phyloP scores from a whole-genome alignment of 2,329 filamentous ascomycete genomes.

The Hypoxylon sp. region DNA sequence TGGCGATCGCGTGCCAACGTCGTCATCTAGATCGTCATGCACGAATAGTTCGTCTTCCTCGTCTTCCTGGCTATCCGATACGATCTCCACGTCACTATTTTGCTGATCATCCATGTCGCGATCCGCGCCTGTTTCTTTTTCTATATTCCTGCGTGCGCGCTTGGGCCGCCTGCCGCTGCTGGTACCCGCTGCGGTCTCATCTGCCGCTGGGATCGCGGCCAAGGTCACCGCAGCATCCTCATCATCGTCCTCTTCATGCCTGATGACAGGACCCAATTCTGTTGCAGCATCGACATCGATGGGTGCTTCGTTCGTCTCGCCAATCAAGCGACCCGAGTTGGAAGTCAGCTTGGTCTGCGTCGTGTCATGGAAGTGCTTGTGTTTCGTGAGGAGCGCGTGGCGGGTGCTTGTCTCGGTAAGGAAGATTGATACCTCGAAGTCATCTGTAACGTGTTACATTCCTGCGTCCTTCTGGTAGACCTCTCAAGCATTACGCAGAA shows the following conservation, averaged over 20 bases:
- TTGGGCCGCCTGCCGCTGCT: constrained; percentile 49
- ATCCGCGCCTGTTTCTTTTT: constrained; percentile 40
- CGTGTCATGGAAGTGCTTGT: constrained; percentile 79
- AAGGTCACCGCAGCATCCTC: constrained; percentile 67
- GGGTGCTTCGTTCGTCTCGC: constrained; percentile 66
- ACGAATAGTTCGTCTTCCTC: constrained; percentile 53
- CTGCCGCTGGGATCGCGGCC: constrained; percentile 66
- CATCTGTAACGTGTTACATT: constrained; percentile 69
- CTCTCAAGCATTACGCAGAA: constrained; percentile 35
- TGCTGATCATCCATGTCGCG: constrained; percentile 48
- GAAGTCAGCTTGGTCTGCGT: constrained; percentile 67
- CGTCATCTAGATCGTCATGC: constrained; percentile 52
- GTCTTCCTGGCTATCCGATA: constrained; percentile 56
- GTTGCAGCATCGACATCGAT: constrained; percentile 63
- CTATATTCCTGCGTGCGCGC: constrained; percentile 52
- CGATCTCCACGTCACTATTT: constrained; percentile 53
- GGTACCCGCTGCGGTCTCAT: constrained; percentile 47
- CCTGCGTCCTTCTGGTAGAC: constrained; percentile 38
- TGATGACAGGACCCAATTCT: constrained; percentile 54
- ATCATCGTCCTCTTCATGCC: constrained; percentile 73
- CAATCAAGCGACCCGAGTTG: constrained; percentile 73
- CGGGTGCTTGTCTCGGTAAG: constrained; percentile 86
- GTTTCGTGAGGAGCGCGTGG: constrained; percentile 87
- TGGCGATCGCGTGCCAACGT: constrained; percentile 58
- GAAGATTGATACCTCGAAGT: constrained; percentile 96